These are phyloP conservation scores for Diaporthe eres DNA, from an alignment of 2,329 filamentous ascomycete species.

Conservation along the genomic window DNA sequence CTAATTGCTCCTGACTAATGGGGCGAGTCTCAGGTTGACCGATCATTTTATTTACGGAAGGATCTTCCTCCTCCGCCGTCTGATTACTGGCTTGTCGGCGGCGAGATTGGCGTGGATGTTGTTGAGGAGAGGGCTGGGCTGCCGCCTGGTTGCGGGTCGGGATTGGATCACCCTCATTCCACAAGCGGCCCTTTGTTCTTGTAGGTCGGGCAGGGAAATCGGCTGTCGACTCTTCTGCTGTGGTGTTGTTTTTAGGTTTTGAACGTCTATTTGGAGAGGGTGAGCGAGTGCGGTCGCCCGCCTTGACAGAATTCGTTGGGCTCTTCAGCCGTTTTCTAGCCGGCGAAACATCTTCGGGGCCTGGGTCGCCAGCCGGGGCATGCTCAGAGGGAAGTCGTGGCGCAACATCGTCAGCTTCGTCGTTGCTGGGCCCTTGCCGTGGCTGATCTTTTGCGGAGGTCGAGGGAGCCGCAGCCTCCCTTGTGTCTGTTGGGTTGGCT, in stretches of 20 bases:
- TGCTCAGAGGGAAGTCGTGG: background rate
- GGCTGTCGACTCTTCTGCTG: conserved; percentile 7
- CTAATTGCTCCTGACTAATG: conserved; percentile 83
- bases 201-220: conserved; percentile 30
- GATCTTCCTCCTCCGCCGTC: conserved; percentile 41
- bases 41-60: conserved; percentile 43
- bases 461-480: background rate
- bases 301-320: conserved; percentile 2
- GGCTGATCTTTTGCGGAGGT: background rate
- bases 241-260: background rate
- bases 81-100: background rate
- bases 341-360: background rate
- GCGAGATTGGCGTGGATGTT: background rate
- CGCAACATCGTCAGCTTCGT: background rate
- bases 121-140: conserved; percentile 10
- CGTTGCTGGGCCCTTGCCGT: background rate
- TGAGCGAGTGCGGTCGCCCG: conserved; percentile 19
- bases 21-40: conserved; percentile 74
- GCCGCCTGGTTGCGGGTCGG: conserved; percentile 7
- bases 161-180: conserved; percentile 34
- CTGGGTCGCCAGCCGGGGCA: background rate
- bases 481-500: background rate
- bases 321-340: conserved; percentile 34
- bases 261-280: conserved; percentile 19
- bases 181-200: conserved; percentile 27